Evolutionary conservation across 352 stramenopile genomes (phyloP).

Genomic region (Phytophthora tentaculata): DNA sequence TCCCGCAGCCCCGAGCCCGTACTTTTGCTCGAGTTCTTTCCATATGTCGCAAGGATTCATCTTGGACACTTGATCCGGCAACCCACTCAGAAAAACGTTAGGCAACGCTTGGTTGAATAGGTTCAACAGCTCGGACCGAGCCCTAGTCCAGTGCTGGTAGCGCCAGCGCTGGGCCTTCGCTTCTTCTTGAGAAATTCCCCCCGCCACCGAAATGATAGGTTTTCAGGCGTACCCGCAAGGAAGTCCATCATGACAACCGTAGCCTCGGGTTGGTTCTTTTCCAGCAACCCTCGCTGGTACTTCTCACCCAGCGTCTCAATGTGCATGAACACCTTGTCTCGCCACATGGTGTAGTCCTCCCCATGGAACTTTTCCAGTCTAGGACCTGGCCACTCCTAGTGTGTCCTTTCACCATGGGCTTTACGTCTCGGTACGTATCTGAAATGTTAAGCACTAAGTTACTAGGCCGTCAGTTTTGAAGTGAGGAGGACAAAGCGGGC

Average conservation of each 20-base stretch:
- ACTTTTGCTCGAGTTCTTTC: constrained; percentile 2
- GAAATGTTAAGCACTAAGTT: too few species aligned
- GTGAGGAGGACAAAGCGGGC: too few species aligned
- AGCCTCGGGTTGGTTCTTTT: constrained; percentile 20
- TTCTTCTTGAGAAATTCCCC: constrained; percentile 2
- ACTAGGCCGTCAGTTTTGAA: too few species aligned
- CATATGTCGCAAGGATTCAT: neutral
- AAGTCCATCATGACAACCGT: constrained; percentile 21
- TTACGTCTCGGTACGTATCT: too few species aligned
- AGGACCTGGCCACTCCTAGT: constrained; percentile 6
- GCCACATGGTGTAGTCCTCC: constrained; percentile 21
- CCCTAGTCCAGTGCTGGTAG: constrained; percentile 12
- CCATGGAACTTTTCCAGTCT: constrained; percentile 6
- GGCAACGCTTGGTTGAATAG: neutral
- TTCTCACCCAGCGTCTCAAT: constrained; percentile 13
- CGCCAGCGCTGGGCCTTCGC: neutral
- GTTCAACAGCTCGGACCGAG: neutral
- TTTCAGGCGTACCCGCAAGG: constrained; percentile 11
- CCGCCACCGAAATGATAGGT: neutral
- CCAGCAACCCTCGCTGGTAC: constrained; percentile 14
- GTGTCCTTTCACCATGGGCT: neutral
- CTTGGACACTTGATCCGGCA: neutral
- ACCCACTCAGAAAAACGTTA: neutral
- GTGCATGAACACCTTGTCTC: constrained; percentile 21
- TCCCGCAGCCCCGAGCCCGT: neutral